A percentile compares a stretch with the other conserved stretches of the same genome.
These are phyloP conservation scores for Casuarina glauca DNA, from an alignment of 306 rosid genomes.

Conservation along the genomic window DNA sequence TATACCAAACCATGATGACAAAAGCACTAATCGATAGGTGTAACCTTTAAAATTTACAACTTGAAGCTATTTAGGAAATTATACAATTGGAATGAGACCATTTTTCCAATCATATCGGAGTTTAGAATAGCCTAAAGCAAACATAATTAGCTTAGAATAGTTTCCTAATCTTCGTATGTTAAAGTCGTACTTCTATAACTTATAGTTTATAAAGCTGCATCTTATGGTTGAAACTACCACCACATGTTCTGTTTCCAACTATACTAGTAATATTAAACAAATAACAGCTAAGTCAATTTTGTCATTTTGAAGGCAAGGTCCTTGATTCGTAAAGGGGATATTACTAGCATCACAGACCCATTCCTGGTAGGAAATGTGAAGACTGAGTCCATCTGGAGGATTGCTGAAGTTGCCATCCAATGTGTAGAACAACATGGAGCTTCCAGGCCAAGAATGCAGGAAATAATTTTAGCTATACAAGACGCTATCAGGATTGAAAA, in stretches of 20 bases:
- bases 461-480: conserved; percentile 81
- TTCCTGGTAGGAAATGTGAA: conserved; percentile 58
- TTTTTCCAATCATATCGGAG: too few species aligned
- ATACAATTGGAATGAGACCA: too few species aligned
- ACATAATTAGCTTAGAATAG: too few species aligned
- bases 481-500: conserved; percentile 79
- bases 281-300: not conserved
- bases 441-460: conserved; percentile 95
- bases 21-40: too few species aligned
- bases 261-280: not conserved
- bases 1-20: too few species aligned
- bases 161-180: too few species aligned
- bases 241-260: not conserved
- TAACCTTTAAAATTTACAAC: too few species aligned
- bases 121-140: too few species aligned
- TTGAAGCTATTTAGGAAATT: too few species aligned
- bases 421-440: conserved; percentile 84
- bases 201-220: not conserved
- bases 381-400: conserved; percentile 85
- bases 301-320: conserved; percentile 71
- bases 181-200: not conserved
- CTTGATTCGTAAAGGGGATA: conserved; percentile 73
- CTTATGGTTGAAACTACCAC: not conserved
- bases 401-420: conserved; percentile 83
- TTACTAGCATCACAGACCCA: conserved; percentile 73